A percentile compares a stretch with the other conserved stretches of the same genome.
These are phyloP conservation scores for Westerdykella ornata DNA, from an alignment of 2,329 filamentous ascomycete species.

Conservation along the genomic window DNA sequence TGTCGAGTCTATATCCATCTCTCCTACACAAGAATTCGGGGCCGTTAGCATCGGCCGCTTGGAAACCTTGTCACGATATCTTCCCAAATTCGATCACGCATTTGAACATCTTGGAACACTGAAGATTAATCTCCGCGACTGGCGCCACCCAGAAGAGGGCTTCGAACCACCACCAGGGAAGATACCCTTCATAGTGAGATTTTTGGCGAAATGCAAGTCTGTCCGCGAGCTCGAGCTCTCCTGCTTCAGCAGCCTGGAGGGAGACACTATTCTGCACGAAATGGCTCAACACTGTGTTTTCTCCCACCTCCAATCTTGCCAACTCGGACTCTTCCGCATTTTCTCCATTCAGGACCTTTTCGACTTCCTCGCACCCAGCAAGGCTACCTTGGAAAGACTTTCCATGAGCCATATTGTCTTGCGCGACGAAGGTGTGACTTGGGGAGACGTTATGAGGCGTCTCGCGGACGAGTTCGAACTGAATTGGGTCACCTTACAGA, in stretches of 20 bases:
- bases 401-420: constrained; percentile 11
- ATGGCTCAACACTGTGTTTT: constrained; percentile 20
- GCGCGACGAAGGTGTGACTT: constrained; percentile 6
- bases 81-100: constrained; percentile 8
- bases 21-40: constrained; percentile 5
- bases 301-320: constrained; percentile 10
- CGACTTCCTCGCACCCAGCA: constrained; percentile 10
- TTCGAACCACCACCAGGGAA: constrained; percentile 16
- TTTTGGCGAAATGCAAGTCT: constrained; percentile 19
- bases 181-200: constrained; percentile 23
- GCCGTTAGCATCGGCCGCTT: constrained; percentile 19
- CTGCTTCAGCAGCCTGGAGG: constrained; percentile 21
- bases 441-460: constrained; percentile 11
- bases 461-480: constrained; percentile 9
- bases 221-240: constrained; percentile 15
- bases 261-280: constrained; percentile 14
- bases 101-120: constrained; percentile 10
- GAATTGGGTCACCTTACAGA: constrained; percentile 7
- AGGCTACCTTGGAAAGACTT: constrained; percentile 8
- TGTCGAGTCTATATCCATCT: constrained; percentile 7
- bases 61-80: constrained; percentile 13
- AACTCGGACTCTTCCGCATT: constrained; percentile 15
- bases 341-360: constrained; percentile 8
- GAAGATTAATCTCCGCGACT: constrained; percentile 23
- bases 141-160: constrained; percentile 18